Conservation (phyloP, 2,329 filamentous ascomycete species). For the Aureobasidium uvarum region DNA sequence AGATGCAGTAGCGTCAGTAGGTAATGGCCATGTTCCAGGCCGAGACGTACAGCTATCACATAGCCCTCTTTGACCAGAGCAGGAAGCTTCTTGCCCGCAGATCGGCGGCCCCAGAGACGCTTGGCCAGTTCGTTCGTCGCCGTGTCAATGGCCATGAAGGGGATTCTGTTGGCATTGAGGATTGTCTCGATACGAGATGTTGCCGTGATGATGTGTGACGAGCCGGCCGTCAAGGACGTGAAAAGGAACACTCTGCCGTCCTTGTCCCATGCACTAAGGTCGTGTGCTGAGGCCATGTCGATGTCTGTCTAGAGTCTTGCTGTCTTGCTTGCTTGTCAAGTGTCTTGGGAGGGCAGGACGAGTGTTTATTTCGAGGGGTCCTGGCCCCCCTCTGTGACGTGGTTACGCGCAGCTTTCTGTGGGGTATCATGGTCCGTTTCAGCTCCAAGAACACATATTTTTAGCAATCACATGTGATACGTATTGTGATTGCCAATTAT, state of each 20-base stretch:
- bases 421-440: conserved; percentile 12
- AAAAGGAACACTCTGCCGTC: conserved; percentile 76
- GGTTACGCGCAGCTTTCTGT: conserved; percentile 20
- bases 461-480: not conserved
- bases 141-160: conserved; percentile 88
- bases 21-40: not conserved
- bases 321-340: not conserved
- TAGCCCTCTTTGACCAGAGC: conserved; percentile 82
- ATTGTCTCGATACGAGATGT: conserved; percentile 96
- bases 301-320: not conserved
- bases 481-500: conserved; percentile 6
- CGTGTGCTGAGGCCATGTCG: conserved; percentile 28
- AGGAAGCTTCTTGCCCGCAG: conserved; percentile 84
- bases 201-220: conserved; percentile 92
- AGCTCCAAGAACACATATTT: conserved; percentile 8
- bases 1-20: conserved; percentile 9
- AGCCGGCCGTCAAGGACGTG: conserved; percentile 92
- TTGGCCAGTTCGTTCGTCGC: conserved; percentile 86
- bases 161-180: conserved; percentile 87
- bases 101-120: conserved; percentile 81
- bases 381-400: not conserved
- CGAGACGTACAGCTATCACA: conserved; percentile 72
- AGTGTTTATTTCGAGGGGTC: conserved; percentile 13
- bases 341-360: not conserved
- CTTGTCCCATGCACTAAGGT: conserved; percentile 47